phyloP scores from a whole-genome alignment of 2,329 filamentous ascomycete genomes.

The Diplodia sapinea region DNA sequence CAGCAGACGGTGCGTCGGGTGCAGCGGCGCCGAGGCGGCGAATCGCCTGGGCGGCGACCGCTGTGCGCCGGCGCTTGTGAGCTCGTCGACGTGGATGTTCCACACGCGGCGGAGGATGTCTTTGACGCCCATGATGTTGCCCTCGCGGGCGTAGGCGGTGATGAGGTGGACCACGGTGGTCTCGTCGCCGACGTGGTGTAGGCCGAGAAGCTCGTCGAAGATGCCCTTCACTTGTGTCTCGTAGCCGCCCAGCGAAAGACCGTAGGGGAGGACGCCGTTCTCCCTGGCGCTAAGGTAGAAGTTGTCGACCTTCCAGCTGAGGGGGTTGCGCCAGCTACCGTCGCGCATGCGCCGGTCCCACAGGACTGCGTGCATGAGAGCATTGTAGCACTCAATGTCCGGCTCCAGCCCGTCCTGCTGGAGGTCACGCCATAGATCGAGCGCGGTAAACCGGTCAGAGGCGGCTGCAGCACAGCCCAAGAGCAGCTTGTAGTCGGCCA shows the following conservation, averaged over 20 bases:
- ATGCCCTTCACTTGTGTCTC: slow-evolving; percentile 42
- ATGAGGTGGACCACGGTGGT: slow-evolving; percentile 61
- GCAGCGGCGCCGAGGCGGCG: slow-evolving; percentile 58
- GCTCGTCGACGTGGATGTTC: slow-evolving; percentile 57
- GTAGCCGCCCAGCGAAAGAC: slow-evolving; percentile 40
- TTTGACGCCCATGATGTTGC: slow-evolving; percentile 55
- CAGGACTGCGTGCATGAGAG: slow-evolving; percentile 57
- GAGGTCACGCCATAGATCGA: slow-evolving; percentile 56
- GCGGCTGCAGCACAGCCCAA: slow-evolving; percentile 59
- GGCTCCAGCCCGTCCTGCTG: slow-evolving; percentile 47
- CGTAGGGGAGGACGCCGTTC: slow-evolving; percentile 32
- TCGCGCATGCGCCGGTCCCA: slow-evolving; percentile 43
- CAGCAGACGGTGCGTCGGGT: slow-evolving; percentile 65
- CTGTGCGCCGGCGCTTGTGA: slow-evolving; percentile 41
- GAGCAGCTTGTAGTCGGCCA: slow-evolving; percentile 59
- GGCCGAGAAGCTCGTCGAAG: slow-evolving; percentile 56
- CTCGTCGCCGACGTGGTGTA: slow-evolving; percentile 55
- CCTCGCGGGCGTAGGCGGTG: slow-evolving; percentile 59
- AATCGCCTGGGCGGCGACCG: slow-evolving; percentile 50
- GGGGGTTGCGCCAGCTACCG: background rate
- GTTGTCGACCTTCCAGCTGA: slow-evolving; percentile 4
- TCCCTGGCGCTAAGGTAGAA: background rate
- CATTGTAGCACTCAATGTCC: slow-evolving; percentile 61
- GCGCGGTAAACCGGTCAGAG: slow-evolving; percentile 53
- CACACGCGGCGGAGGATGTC: slow-evolving; percentile 59